A percentile compares a stretch with the other conserved stretches of the same genome.
phyloP scores from a whole-genome alignment of 495 filamentous ascomycete species.

The Trypethelium eluteriae region DNA sequence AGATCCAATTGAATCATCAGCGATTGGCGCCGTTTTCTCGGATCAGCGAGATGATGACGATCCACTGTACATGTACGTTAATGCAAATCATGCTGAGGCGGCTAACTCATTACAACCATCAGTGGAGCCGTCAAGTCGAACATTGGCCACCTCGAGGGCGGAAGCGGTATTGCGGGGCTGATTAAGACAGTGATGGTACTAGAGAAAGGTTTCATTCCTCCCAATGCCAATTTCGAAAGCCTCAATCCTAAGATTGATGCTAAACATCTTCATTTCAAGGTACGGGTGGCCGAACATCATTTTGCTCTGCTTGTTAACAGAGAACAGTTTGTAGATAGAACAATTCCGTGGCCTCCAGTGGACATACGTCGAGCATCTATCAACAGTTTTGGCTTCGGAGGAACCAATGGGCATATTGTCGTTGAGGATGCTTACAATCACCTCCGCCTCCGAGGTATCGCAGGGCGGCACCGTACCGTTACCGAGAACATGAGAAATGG shows the following conservation, averaged over 20 bases:
- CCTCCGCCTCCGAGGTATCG: background rate
- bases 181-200: slow-evolving; percentile 54
- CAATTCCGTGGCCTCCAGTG: slow-evolving; percentile 2
- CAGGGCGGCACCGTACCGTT: background rate
- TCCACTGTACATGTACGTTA: background rate
- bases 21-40: slow-evolving; percentile 4
- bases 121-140: background rate
- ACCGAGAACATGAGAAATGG: background rate
- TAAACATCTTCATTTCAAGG: slow-evolving; percentile 19
- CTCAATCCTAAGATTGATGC: slow-evolving; percentile 35
- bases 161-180: slow-evolving; percentile 49
- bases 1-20: slow-evolving; percentile 13
- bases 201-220: slow-evolving; percentile 46
- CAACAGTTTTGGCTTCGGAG: slow-evolving; percentile 45
- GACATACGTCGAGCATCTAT: slow-evolving; percentile 27
- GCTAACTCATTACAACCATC: too few relatives aligned
- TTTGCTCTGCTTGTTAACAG: slow-evolving; percentile 17
- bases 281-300: slow-evolving; percentile 12
- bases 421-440: slow-evolving; percentile 26
- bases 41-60: background rate
- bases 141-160: slow-evolving; percentile 45
- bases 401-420: slow-evolving; percentile 44
- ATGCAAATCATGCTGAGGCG: background rate
- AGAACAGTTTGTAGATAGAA: slow-evolving; percentile 31
- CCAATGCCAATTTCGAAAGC: slow-evolving; percentile 38